Evolutionary conservation across 768 basidiomycete species (phyloP), one percentile per base, ranked within the genome.

Genomic region (Suillus brevipes): DNA sequence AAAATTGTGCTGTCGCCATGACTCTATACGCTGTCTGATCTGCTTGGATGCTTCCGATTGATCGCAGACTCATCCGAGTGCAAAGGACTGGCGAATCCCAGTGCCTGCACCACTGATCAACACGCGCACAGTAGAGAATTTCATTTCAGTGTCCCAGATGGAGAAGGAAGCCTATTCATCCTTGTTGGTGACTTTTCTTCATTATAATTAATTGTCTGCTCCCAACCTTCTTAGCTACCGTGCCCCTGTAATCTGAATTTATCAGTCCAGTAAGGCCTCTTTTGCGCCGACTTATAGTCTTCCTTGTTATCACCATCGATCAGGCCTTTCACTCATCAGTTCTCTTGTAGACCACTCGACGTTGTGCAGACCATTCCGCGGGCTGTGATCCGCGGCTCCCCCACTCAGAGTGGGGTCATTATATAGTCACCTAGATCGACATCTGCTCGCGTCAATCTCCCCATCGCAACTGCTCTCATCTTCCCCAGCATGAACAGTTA

Each of bases 301-400:
- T 59, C 53, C 53, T 55, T 59, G 28, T 59, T 59, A 42, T 59
- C 58, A 59, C 25, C 23, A 59, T 59, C 58, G 25, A 42, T 59
- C 38, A 28, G 5, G 10, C 2, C 57, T 59, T 59, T 59, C 25
- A 10, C 23, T 40, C 38, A 38, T 58, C 57, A 42, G 38, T 59
- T 59, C 58, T 59, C 40, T 59, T 42, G 58, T 25, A 31, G 40
- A 43, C 40, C 25, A 42, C 40, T 59, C 58, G 12, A 59, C 58
- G 40, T 42, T 25, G 18, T 42, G 6, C 16, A 59, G 18, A 40
- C 56, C 8, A 20, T 34, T 4, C 53, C 53, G 53, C 31, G 53
- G 53, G 53, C 53, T 55, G 34, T 43, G 58, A 59, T 59, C 40
- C 42, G 40, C 58, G 58, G 58, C 40, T 20, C 58, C 18, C 18